Evolutionary conservation across 1,284 basidiomycete species (phyloP).

Genomic region (Coriolopsis trogii): DNA sequence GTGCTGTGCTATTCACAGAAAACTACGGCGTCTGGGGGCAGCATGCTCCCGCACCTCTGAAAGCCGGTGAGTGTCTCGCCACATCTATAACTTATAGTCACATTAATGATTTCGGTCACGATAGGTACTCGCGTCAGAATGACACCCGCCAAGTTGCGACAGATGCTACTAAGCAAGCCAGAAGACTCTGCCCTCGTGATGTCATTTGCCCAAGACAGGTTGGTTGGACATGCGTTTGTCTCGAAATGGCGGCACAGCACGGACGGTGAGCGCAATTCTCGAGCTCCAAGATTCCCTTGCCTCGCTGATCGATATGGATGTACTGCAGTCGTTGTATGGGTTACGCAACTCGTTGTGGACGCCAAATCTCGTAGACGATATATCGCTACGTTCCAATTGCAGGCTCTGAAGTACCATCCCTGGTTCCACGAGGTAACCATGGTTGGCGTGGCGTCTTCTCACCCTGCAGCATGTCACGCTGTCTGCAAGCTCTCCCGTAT

Average conservation of each 20-base stretch:
- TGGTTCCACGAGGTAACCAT: constrained; percentile 15
- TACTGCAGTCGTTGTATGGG: constrained; percentile 22
- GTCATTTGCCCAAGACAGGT: constrained; percentile 1
- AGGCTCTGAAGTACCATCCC: constrained; percentile 1
- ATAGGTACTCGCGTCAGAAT: too few relatives aligned
- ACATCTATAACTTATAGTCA: too few relatives aligned
- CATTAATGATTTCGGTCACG: too few relatives aligned
- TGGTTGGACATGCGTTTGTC: constrained; percentile 24
- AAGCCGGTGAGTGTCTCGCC: constrained; percentile 6
- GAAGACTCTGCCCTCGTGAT: constrained; percentile 6
- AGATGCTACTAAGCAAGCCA: too few relatives aligned
- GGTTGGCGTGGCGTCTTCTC: constrained; percentile 22
- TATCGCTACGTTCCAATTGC: constrained; percentile 20
- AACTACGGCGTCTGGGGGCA: constrained; percentile 23
- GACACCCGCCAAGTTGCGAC: too few relatives aligned
- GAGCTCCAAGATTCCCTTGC: too few relatives aligned
- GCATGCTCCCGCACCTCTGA: constrained; percentile 3
- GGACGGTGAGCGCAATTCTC: too few relatives aligned
- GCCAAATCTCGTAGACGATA: constrained; percentile 8
- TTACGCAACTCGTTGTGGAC: constrained; percentile 25
- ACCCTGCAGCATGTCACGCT: constrained; percentile 19
- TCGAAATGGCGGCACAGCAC: constrained; percentile 14
- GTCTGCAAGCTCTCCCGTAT: constrained; percentile 17
- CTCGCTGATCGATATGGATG: too few relatives aligned
- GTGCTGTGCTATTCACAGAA: constrained; percentile 18